Evolutionary conservation across 768 basidiomycete species (phyloP).

Genomic region (Melanogaster broomeanus): DNA sequence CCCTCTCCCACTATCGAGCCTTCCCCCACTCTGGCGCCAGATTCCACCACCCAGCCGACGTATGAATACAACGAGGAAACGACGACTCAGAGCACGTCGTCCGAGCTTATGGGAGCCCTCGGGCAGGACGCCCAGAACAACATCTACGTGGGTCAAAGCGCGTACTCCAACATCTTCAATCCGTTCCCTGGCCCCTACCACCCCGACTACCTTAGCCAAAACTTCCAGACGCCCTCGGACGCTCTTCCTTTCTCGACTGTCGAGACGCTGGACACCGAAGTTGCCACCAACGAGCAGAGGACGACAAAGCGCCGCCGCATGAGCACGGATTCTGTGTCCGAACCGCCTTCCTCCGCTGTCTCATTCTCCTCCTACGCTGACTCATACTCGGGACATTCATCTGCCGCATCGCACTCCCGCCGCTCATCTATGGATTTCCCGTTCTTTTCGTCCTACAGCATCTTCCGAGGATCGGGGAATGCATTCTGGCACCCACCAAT

Average conservation of each 20-base stretch:
- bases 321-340: constrained; percentile 57
- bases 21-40: constrained; percentile 70
- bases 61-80: constrained; percentile 53
- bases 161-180: constrained; percentile 38
- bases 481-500: constrained; percentile 82
- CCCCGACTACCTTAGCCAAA: constrained; percentile 65
- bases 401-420: constrained; percentile 58
- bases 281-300: constrained; percentile 33
- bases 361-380: constrained; percentile 65
- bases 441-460: constrained; percentile 56
- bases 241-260: constrained; percentile 54
- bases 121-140: constrained; percentile 33
- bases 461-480: constrained; percentile 54
- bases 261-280: constrained; percentile 49
- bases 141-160: constrained; percentile 28
- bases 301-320: constrained; percentile 69
- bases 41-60: constrained; percentile 61
- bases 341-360: constrained; percentile 60
- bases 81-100: constrained; percentile 40
- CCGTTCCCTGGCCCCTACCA: constrained; percentile 74
- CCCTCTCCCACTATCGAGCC: constrained; percentile 62
- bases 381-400: constrained; percentile 59
- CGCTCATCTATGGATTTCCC: constrained; percentile 67
- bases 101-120: constrained; percentile 53
- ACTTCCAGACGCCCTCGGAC: constrained; percentile 47